Conservation (phyloP, 2,329 filamentous ascomycete genomes). For the Beauveria varroae region DNA sequence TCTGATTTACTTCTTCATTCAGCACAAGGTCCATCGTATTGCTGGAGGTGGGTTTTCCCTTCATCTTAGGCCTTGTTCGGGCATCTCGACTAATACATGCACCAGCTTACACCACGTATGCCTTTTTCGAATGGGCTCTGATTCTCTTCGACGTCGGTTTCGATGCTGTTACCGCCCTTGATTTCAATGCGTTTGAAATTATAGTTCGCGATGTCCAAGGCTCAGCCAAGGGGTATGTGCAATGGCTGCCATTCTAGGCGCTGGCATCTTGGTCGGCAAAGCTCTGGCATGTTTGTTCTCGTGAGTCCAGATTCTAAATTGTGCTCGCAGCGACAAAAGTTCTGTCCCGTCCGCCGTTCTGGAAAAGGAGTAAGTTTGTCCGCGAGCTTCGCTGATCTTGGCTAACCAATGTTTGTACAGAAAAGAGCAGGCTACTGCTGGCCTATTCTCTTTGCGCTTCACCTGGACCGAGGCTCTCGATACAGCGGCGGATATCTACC, state of each 20-base stretch:
- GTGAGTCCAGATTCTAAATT: constrained; percentile 32
- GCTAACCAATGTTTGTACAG: constrained; percentile 35
- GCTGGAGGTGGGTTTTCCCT: constrained; percentile 65
- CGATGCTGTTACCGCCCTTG: constrained; percentile 86
- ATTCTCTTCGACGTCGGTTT: constrained; percentile 94
- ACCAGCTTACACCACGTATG: constrained; percentile 89
- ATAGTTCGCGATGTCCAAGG: constrained; percentile 84
- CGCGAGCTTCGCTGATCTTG: not conserved
- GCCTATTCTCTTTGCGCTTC: constrained; percentile 64
- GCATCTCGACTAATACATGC: constrained; percentile 12
- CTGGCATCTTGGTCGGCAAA: constrained; percentile 26
- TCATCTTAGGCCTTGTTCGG: not conserved
- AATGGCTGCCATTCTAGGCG: constrained; percentile 82
- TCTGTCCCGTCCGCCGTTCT: constrained; percentile 41
- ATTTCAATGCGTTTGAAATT: constrained; percentile 85
- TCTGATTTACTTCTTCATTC: constrained; percentile 93
- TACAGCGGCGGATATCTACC: constrained; percentile 81
- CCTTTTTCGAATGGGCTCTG: constrained; percentile 96
- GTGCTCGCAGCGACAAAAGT: constrained; percentile 36
- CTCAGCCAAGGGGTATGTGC: constrained; percentile 95
- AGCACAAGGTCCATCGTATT: constrained; percentile 94
- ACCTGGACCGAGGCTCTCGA: constrained; percentile 69
- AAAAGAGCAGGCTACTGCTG: constrained; percentile 66
- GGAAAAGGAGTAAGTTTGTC: constrained; percentile 65
- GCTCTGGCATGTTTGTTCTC: constrained; percentile 24